Evolutionary conservation across 768 basidiomycete species (phyloP), one percentile per base, ranked within the genome.

Genomic region (Boletus coccyginus): DNA sequence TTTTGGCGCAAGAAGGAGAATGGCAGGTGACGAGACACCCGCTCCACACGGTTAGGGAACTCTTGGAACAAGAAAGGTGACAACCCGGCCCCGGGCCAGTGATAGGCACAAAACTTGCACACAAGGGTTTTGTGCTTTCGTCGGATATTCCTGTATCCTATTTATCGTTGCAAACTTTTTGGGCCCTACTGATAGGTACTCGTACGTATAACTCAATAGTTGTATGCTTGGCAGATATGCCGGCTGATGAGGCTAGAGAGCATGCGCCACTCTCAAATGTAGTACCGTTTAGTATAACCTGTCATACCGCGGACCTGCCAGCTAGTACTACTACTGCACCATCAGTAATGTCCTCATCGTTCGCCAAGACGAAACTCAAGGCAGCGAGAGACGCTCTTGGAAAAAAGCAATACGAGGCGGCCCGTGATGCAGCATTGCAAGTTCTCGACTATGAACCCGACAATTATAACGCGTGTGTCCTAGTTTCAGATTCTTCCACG

Each of bases 401-500:
- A 13, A 88, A 86, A 68, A 93, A 92, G 67, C 86, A 95, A 58
- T 94, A 82, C 62, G 68, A 75, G 5, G 73, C 72, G 19, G 94
- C 92, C 12, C 83, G 80, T 57, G 81, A 86, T 60, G 81, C 85
- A n/a, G 83, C 87, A 9, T 68, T 75, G 42, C 80, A 84, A 59
- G 85, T 86, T 10, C 73, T 92, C 17, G 84, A 86, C 38, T 85
- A 84, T 60, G 94, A 97, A 54, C 80, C 87, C 1, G 81, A 84
- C 42, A 94, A 93, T 65, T 96, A 96, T 67, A 86, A 89, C 65
- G 94, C 91, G 93, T 95, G 69, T 65, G 88, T 80, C 45, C 19
- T 31, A 42, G n/a, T 42, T 27, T 45, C 7, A 5, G 21, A 35
- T 36, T 24, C 58, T 21, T 49, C 35, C 43, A 29, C n/a, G 17